Percentiles rank a stretch among this genome's conserved stretches.
phyloP scores from a whole-genome alignment of 1,284 basidiomycete genomes.

The Thecaphora frezii region DNA sequence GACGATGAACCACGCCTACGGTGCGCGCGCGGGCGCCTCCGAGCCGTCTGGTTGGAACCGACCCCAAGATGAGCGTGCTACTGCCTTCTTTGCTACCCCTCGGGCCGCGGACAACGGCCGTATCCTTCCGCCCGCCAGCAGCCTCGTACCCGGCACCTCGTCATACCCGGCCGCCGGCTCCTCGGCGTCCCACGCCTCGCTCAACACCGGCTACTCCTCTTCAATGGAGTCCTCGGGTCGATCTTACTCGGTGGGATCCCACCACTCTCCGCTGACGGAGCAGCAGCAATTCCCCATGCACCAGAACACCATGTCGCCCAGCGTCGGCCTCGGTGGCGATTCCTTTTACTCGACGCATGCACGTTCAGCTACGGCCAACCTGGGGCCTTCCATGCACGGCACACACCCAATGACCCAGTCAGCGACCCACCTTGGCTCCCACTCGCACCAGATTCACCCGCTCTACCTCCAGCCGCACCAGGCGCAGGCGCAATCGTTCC shows the following conservation, averaged over 20 bases:
- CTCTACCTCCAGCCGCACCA: background rate
- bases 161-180: too few relatives aligned
- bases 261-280: background rate
- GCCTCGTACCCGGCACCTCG: background rate
- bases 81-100: too few relatives aligned
- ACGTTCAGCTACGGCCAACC: background rate
- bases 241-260: background rate
- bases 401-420: background rate
- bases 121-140: background rate
- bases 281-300: background rate
- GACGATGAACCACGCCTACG: too few relatives aligned
- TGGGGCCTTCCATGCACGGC: background rate
- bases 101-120: too few relatives aligned
- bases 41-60: too few relatives aligned
- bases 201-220: too few relatives aligned
- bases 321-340: background rate
- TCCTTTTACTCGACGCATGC: background rate
- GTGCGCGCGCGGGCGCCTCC: too few relatives aligned
- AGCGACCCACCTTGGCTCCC: background rate
- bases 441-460: conserved; percentile 3
- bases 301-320: too few relatives aligned
- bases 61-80: too few relatives aligned
- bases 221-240: background rate
- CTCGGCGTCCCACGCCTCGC: too few relatives aligned
- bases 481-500: background rate